phyloP scores from a whole-genome alignment of 2,329 filamentous ascomycete genomes.

The Cercospora sp. region DNA sequence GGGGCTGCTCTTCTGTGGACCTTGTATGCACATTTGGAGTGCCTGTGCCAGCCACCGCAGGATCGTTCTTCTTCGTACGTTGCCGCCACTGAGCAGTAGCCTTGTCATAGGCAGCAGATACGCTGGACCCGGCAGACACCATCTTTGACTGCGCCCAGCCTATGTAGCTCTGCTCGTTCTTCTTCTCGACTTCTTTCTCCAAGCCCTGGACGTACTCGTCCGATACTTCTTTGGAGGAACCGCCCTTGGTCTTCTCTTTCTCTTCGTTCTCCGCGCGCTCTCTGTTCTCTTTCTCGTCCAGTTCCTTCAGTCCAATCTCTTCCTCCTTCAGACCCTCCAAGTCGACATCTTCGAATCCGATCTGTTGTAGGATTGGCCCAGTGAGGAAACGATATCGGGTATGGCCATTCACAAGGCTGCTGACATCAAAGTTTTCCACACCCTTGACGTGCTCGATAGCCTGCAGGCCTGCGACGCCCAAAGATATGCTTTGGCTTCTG shows the following conservation, averaged over 20 bases:
- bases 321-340: slow-evolving; percentile 50
- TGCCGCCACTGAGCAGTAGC: slow-evolving; percentile 22
- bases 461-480: slow-evolving; percentile 82
- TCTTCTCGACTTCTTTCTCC: slow-evolving; percentile 46
- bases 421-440: slow-evolving; percentile 60
- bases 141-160: slow-evolving; percentile 47
- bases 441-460: slow-evolving; percentile 67
- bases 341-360: slow-evolving; percentile 56
- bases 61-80: slow-evolving; percentile 3
- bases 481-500: slow-evolving; percentile 76
- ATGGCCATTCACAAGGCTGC: slow-evolving; percentile 53
- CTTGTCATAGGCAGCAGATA: slow-evolving; percentile 28
- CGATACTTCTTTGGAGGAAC: slow-evolving; percentile 36
- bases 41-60: not conserved
- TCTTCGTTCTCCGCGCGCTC: slow-evolving; percentile 32
- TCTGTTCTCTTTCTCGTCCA: slow-evolving; percentile 42
- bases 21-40: not conserved
- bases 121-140: slow-evolving; percentile 34
- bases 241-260: slow-evolving; percentile 30
- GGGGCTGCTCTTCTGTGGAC: slow-evolving; percentile 4
- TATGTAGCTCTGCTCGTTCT: slow-evolving; percentile 48
- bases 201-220: slow-evolving; percentile 40
- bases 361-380: slow-evolving; percentile 52
- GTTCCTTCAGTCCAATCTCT: slow-evolving; percentile 42
- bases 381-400: slow-evolving; percentile 53